Conservation (phyloP, 352 stramenopile species). For the Aphanomyces invadans region DNA sequence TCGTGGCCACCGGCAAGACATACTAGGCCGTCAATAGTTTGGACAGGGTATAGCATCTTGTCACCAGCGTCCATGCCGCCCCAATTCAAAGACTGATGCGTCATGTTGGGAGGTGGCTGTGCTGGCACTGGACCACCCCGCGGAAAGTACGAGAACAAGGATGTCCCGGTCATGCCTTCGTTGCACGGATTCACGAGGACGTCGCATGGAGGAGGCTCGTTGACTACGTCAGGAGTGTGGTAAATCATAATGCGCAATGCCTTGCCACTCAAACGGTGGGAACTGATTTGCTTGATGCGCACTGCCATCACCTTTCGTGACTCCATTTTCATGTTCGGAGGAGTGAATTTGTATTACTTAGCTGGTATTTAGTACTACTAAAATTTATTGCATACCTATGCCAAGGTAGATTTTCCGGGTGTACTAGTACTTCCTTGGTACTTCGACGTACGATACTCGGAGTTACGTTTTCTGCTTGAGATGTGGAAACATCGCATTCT, state of each 20-base stretch:
- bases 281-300: too few species aligned
- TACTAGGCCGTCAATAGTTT: conserved; percentile 20
- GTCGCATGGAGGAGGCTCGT: not conserved
- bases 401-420: too few species aligned
- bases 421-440: too few species aligned
- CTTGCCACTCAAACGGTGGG: too few species aligned
- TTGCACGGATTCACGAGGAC: conserved; percentile 6
- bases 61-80: conserved; percentile 25
- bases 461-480: too few species aligned
- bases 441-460: too few species aligned
- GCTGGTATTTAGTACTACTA: too few species aligned
- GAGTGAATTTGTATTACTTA: too few species aligned
- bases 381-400: too few species aligned
- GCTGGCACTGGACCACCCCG: conserved; percentile 16
- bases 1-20: conserved; percentile 2
- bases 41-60: conserved; percentile 25
- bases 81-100: conserved; percentile 2
- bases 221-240: not conserved
- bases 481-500: too few species aligned
- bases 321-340: too few species aligned
- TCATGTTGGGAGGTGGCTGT: not conserved
- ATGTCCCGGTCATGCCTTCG: not conserved
- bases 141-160: conserved; percentile 21
- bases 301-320: too few species aligned
- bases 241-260: not conserved